Base-by-base conservation (phyloP, 1,284 basidiomycete species). In the Sutorius eximius region DNA sequence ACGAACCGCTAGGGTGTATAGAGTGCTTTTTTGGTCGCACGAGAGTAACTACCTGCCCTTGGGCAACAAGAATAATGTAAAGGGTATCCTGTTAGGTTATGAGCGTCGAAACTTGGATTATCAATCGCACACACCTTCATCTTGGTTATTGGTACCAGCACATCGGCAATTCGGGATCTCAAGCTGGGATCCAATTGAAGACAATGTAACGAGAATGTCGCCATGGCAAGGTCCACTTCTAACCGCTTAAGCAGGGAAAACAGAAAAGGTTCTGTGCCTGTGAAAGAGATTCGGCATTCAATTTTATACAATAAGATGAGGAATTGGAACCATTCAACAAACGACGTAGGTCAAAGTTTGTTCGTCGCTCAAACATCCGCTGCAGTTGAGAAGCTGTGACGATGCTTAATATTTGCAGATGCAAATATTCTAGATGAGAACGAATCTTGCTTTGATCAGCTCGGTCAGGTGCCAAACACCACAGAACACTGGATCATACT, bases 11-110 rank as follows among this genome's bases (percentile, higher is more conserved):
- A 4, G 96, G 95, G 71, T 99, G 95, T 53, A 98, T 94, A 0
- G 93, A 93, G 67, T 98, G 96, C 64, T 91, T 94, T 68, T 82
- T 86, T 0, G 96, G 96, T 52, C 97, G 78, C 13, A 96, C 85
- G 5, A 99, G 79, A 3, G 93, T 95, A 20, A 98, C 82, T 1
- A 99, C 88, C 24, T 85, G 82, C 15, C 86, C 87, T 46, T 83
- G 80, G 0, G 89, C 87, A 24, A 97, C 77, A 13, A 99, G 77
- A 18, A 98, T 80, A 13, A 96, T 85, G 67, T 99, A 99, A 1
- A 99, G 80, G 32, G 97, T 82, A 66, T 97, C 92, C 89, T 94
- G 54, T 12, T 49, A 50, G 30, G 4, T 18, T 2, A 30, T 69
- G 49, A 65, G 54, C 15, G 27, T 6, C 22, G 9, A 60, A 2